Conservation (phyloP, 164 flowering plant genomes). For the Chimonanthus praecox region DNA sequence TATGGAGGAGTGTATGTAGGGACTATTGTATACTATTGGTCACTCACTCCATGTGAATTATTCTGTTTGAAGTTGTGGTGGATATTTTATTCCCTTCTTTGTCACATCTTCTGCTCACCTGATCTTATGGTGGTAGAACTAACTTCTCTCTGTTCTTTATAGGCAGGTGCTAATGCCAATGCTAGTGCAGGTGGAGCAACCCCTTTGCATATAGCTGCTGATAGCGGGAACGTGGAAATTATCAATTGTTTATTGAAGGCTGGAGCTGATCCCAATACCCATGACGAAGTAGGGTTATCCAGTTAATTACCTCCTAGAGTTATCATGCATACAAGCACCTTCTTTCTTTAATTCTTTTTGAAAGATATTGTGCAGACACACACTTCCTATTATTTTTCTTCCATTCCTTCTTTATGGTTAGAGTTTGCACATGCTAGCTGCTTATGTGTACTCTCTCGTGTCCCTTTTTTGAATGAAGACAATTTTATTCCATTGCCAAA, state of each 20-base stretch:
- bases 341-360: not conserved
- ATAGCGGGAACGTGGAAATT: slow-evolving; percentile 60
- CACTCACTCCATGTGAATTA: not conserved
- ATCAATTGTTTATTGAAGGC: slow-evolving; percentile 70
- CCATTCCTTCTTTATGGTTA: too few relatives aligned
- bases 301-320: not conserved
- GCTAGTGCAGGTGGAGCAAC: slow-evolving; percentile 88
- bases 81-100: not conserved
- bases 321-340: too few relatives aligned
- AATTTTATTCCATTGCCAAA: too few relatives aligned
- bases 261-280: slow-evolving; percentile 86
- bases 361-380: too few relatives aligned
- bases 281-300: slow-evolving; percentile 63
- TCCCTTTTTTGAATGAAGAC: too few relatives aligned
- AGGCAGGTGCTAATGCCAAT: slow-evolving; percentile 89
- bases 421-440: too few relatives aligned
- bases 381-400: too few relatives aligned
- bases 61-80: not conserved
- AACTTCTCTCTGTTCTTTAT: slow-evolving; percentile 17
- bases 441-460: too few relatives aligned
- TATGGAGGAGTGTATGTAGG: too few relatives aligned
- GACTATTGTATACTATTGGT: not conserved
- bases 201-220: slow-evolving; percentile 92
- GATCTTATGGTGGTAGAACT: slow-evolving; percentile 5
- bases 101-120: not conserved